Conservation (phyloP, 805 yeast species). For the Metschnikowia drakensbergensis region DNA sequence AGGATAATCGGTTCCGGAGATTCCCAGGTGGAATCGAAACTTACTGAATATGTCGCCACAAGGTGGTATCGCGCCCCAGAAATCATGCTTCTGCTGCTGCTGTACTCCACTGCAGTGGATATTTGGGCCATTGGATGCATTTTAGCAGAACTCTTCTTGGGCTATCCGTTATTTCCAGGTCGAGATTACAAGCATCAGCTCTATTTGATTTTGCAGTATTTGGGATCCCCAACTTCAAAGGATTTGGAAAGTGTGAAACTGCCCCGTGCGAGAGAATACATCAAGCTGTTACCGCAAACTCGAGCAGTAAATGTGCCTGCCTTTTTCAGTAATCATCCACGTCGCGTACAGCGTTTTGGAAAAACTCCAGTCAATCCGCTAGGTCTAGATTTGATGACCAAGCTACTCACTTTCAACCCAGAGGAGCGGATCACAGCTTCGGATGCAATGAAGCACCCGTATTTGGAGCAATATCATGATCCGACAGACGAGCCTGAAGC, state of each 20-base stretch:
- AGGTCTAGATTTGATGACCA: constrained; percentile 16
- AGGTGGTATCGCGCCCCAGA: constrained; percentile 86
- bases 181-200: constrained; percentile 68
- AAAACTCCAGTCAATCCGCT: constrained; percentile 10
- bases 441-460: constrained; percentile 14
- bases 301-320: constrained; percentile 4
- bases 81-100: constrained; percentile 69
- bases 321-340: constrained; percentile 12
- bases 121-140: constrained; percentile 82
- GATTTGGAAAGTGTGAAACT: constrained; percentile 15
- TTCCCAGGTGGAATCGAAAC: constrained; percentile 36
- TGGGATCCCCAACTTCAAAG: constrained; percentile 59
- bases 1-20: constrained; percentile 46
- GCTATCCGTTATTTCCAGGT: constrained; percentile 71
- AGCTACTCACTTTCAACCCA: constrained; percentile 15
- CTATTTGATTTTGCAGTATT: constrained; percentile 58
- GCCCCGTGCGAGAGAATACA: constrained; percentile 16
- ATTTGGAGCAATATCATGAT: constrained; percentile 17
- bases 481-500: constrained; percentile 16
- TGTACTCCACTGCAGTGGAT: constrained; percentile 73
- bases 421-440: constrained; percentile 11
- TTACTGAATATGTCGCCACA: constrained; percentile 82
- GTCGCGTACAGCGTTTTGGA: constrained; percentile 14
- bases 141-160: constrained; percentile 60
- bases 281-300: constrained; percentile 14